A percentile compares a stretch with the other conserved stretches of the same genome.
phyloP scores from a whole-genome alignment of 2,329 filamentous ascomycete species.

The Calonectria pauciramosa region DNA sequence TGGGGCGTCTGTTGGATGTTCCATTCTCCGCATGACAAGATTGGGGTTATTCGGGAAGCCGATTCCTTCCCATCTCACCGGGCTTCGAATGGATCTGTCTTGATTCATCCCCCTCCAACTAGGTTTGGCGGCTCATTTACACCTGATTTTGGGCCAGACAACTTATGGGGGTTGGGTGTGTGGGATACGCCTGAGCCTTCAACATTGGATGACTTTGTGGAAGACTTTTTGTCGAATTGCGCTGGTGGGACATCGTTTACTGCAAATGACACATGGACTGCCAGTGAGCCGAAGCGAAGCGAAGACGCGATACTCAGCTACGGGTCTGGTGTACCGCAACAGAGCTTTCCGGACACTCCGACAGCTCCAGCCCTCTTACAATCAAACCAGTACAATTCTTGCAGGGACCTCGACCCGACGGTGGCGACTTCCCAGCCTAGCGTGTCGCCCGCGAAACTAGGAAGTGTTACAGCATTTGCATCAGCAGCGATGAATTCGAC shows the following conservation, averaged over 20 bases:
- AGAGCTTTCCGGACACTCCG: too few relatives aligned
- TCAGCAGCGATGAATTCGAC: neutral
- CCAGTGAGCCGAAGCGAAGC: neutral
- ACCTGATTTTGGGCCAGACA: too few relatives aligned
- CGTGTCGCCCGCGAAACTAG: neutral
- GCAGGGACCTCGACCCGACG: too few relatives aligned
- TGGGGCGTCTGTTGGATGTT: conserved; percentile 23
- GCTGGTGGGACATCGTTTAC: neutral
- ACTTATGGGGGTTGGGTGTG: neutral
- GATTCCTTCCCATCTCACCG: too few relatives aligned
- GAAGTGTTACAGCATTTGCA: neutral
- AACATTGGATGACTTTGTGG: neutral
- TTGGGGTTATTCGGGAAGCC: too few relatives aligned
- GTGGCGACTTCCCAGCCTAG: neutral
- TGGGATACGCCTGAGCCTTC: neutral
- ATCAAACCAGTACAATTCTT: too few relatives aligned
- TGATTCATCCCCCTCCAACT: too few relatives aligned
- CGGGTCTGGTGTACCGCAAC: too few relatives aligned
- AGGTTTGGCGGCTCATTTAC: too few relatives aligned
- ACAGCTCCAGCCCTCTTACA: too few relatives aligned
- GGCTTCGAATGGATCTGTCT: too few relatives aligned
- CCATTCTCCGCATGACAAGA: neutral
- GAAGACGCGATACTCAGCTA: neutral
- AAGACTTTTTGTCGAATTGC: neutral
- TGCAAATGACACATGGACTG: neutral